Evolutionary conservation across 768 basidiomycete genomes (phyloP), one percentile per base, ranked within the genome.

Genomic region (Amanita jacksonii): DNA sequence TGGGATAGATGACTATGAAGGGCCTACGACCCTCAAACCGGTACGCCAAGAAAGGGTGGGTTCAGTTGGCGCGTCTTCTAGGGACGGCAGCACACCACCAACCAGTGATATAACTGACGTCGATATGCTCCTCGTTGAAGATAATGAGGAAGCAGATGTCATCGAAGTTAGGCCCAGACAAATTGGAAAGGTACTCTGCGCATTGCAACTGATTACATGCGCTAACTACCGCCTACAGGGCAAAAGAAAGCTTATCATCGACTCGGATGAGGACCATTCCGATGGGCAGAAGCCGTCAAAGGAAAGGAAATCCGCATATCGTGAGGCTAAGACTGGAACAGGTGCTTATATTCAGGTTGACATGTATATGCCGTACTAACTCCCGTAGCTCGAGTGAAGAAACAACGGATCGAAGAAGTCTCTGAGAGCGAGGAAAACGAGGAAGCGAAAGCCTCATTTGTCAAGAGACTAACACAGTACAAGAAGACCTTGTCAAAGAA

Each of bases 21-120:
- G 33, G 15, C 13, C 31, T 19, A 28, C 35, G 16, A 35, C 46
- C 32, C 46, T 39, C 8, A 49, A 43, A 22, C 32, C 24, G 16
- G 45, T 30, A 12, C 36, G 16, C 8, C 62, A 60, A 47, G 66
- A 66, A 3, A 48, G 40, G 54, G 25, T 70, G 27, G 12, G 27
- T 31, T 15, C 28, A 13, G 28, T 25, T 8, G 27, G 9, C 36
- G 27, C 68, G 13, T 81, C 77, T 34, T 75, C 75, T 18, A 64
- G 63, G 15, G 68, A 41, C 24, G 40, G 66, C 40, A 81, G 69
- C 50, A 85, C 83, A 2, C 85, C 86, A 20, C 85, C 85, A 0
- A 84, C 84, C 2, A 88, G 85, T 50, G 84, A 88, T 50, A 68
- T 75, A 22, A 74, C 87, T 45, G 85, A 89, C 51, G 72, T 88